These are phyloP conservation scores for Alnus rubra DNA, from an alignment of 306 rosid species.

Conservation along the genomic window DNA sequence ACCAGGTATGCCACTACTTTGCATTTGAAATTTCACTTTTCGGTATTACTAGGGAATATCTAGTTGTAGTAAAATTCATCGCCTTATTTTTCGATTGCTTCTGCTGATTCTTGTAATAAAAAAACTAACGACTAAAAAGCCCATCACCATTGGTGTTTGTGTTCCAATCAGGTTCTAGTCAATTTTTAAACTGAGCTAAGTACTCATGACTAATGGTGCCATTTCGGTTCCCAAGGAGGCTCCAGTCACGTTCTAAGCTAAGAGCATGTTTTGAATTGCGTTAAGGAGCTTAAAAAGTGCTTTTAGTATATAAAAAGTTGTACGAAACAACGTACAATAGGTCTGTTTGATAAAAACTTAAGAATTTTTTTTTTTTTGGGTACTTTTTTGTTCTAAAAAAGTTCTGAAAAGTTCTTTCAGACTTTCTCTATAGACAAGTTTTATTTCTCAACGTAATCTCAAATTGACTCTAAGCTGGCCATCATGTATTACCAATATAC, in stretches of 20 bases:
- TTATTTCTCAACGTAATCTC: too few species aligned
- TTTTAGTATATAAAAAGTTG: too few species aligned
- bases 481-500: background rate
- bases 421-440: too few species aligned
- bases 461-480: background rate
- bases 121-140: background rate
- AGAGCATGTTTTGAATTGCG: too few species aligned
- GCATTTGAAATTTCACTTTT: background rate
- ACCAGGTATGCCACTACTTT: slow-evolving; percentile 47
- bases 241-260: too few species aligned
- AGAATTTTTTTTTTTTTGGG: too few species aligned
- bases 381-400: too few species aligned
- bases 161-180: background rate
- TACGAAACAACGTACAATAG: too few species aligned
- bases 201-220: background rate
- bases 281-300: too few species aligned
- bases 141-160: background rate
- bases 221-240: too few species aligned
- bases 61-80: background rate
- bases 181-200: background rate
- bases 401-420: too few species aligned
- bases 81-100: background rate
- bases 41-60: background rate
- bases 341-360: too few species aligned
- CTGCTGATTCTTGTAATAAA: slow-evolving; percentile 7